Percentiles rank a stretch among this genome's conserved stretches.
Conservation (phyloP, 805 yeast genomes). For the Kluyveromyces starmeri region DNA sequence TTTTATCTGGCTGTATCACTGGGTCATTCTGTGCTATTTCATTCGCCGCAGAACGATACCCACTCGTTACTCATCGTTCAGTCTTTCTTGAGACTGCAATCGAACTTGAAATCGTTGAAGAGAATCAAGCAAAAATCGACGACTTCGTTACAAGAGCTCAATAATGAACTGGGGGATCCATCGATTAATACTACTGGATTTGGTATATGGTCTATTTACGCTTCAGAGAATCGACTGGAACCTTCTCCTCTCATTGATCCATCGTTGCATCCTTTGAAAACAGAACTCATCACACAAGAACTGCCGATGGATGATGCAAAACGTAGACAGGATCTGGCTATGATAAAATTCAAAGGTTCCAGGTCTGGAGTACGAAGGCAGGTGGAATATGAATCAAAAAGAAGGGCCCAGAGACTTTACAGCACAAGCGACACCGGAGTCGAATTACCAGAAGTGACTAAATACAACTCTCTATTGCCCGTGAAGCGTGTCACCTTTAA, state of each 20-base stretch:
- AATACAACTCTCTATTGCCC: slow-evolving; percentile 50
- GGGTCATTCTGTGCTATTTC: slow-evolving; percentile 59
- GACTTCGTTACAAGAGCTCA: slow-evolving; percentile 1
- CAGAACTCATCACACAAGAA: neutral
- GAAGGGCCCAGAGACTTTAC: slow-evolving; percentile 18
- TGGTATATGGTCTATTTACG: slow-evolving; percentile 70
- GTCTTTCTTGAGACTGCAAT: slow-evolving; percentile 1
- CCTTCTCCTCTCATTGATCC: slow-evolving; percentile 48
- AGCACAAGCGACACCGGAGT: slow-evolving; percentile 15
- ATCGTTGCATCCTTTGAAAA: slow-evolving; percentile 28
- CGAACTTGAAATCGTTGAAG: neutral
- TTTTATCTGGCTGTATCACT: slow-evolving; percentile 58
- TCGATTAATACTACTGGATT: slow-evolving; percentile 53
- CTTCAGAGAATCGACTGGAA: slow-evolving; percentile 45
- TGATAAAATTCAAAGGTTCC: slow-evolving; percentile 55
- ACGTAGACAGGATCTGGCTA: slow-evolving; percentile 36
- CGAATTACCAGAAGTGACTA: slow-evolving; percentile 9
- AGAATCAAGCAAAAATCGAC: neutral
- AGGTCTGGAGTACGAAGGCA: slow-evolving; percentile 29
- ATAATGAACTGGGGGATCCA: neutral
- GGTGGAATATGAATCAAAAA: slow-evolving; percentile 33
- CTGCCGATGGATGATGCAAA: slow-evolving; percentile 21
- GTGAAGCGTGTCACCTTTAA: slow-evolving; percentile 42
- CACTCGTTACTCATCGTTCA: slow-evolving; percentile 50
- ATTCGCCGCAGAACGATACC: slow-evolving; percentile 38